Base-by-base conservation (phyloP, 2,329 filamentous ascomycete species). In the Paraphaeosphaeria minitans region DNA sequence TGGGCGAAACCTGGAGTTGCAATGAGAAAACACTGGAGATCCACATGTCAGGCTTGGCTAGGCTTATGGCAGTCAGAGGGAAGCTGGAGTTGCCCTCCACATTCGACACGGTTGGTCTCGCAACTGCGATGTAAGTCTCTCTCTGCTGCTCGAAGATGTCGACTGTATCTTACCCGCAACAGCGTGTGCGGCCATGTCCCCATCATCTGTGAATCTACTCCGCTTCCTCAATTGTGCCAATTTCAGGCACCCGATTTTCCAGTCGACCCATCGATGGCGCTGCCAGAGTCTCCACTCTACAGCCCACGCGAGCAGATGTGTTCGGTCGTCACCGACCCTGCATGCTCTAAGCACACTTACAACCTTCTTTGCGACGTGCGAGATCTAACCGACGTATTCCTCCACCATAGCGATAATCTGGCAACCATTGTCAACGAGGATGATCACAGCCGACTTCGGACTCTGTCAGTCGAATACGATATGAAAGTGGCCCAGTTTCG, bases 241-340 rank as follows among this genome's bases (percentile, higher is more conserved):
- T 66, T 63, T 53, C 42, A 67, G 7, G 66, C 64, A 1, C 19
- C 46, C 9, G n/a, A 41, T 2, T 39, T 58, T 9, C 37, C 49
- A 3, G 7, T 58, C n/a, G 46, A 64, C 5, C 27, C 49, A 2
- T 55, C 24, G 0, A 31, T 46, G 19, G 48, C 65, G 1, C 49
- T 77, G 16, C 71, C 74, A 14, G 72, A 76, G 49, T 77, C 75
- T 4, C 75, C 75, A 0, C 52, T 77, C 9, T 77, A 71, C 52
- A 70, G 68, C 41, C 70, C 68, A 1, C 64, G 62, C 19, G 19
- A 29, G 21, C 57, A 69, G 1, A 69, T 75, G 47, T 37, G 51
- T 9, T 69, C 66, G 0, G 60, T 73, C 14, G 13, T 56, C 22
- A 58, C 60, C 10, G 69, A 70, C 27, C 37, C 59, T 8, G 48